Percentiles rank a stretch among this genome's conserved stretches.
Conservation (phyloP, 139 green algal species). For the Nannochloris sp. region DNA sequence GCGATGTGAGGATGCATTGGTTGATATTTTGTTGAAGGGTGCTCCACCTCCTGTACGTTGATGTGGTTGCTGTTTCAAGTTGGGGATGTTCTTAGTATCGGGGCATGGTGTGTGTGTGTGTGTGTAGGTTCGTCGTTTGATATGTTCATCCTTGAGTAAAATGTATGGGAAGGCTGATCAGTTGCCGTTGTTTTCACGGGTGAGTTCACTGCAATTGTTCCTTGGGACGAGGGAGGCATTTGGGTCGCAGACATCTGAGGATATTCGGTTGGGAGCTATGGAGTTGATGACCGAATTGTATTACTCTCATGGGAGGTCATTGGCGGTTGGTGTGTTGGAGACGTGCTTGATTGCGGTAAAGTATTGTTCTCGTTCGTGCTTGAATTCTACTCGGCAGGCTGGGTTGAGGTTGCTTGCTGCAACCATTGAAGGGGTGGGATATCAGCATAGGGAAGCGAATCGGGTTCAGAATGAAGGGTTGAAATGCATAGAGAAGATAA, state of each 20-base stretch:
- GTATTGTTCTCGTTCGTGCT: constrained; percentile 19
- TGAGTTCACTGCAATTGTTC: constrained; percentile 51
- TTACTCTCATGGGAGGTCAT: constrained; percentile 35
- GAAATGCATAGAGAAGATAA: constrained; percentile 25
- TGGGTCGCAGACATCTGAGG: constrained; percentile 25
- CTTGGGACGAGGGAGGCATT: constrained; percentile 46
- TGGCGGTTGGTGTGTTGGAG: constrained; percentile 39
- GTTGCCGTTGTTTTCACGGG: constrained; percentile 60
- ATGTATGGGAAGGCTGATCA: constrained; percentile 58
- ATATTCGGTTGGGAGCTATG: constrained; percentile 41
- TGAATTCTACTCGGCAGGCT: constrained; percentile 25
- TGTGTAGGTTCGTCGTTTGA: constrained; percentile 58
- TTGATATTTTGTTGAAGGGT: constrained; percentile 48
- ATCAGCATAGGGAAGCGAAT: constrained; percentile 34
- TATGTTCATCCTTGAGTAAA: constrained; percentile 44
- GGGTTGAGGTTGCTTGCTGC: constrained; percentile 47
- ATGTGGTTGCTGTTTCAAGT: no score
- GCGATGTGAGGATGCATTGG: constrained; percentile 56
- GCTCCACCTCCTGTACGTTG: constrained; percentile 33
- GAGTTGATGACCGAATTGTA: constrained; percentile 50
- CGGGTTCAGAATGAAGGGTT: constrained; percentile 52
- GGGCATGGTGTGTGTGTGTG: neutral
- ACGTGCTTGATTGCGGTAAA: constrained; percentile 43
- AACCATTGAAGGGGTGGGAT: constrained; percentile 46
- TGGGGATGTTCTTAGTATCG: neutral